A percentile compares a stretch with the other conserved stretches of the same genome.
phyloP scores from a whole-genome alignment of 164 flowering plant genomes.

The Protea cynaroides region DNA sequence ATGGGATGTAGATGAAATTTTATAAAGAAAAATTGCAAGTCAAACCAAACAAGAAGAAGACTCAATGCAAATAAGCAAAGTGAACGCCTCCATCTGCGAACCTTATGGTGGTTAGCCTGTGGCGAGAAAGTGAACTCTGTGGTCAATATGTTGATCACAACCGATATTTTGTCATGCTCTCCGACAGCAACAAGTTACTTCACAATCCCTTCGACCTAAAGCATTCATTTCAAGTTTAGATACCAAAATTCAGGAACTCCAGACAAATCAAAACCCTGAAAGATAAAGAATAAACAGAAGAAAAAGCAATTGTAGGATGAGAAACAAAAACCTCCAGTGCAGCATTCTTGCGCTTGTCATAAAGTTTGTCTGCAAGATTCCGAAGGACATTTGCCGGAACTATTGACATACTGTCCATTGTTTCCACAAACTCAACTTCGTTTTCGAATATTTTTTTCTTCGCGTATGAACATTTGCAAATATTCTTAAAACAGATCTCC shows the following conservation, averaged over 20 bases:
- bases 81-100: conserved; percentile 1
- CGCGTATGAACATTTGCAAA: conserved; percentile 21
- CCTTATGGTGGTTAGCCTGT: conserved; percentile 94
- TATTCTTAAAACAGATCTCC: conserved; percentile 5
- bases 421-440: conserved; percentile 1
- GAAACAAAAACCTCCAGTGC: conserved; percentile 60
- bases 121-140: conserved; percentile 70
- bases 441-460: conserved; percentile 24
- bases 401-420: conserved; percentile 43
- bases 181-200: conserved; percentile 60
- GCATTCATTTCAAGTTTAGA: conserved; percentile 4
- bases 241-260: not conserved
- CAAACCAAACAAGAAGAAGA: not conserved
- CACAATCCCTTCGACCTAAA: conserved; percentile 89
- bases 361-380: conserved; percentile 84
- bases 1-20: too few species aligned
- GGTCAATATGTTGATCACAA: conserved; percentile 69
- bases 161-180: conserved; percentile 80
- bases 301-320: not conserved
- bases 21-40: not conserved
- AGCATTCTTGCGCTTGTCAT: conserved; percentile 96
- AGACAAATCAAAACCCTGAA: conserved; percentile 10
- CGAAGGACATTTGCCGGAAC: conserved; percentile 73
- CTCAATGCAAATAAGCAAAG: not conserved
- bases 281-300: not conserved